These are phyloP conservation scores for Daldinia childiae DNA, from an alignment of 495 filamentous ascomycete genomes.

Conservation along the genomic window DNA sequence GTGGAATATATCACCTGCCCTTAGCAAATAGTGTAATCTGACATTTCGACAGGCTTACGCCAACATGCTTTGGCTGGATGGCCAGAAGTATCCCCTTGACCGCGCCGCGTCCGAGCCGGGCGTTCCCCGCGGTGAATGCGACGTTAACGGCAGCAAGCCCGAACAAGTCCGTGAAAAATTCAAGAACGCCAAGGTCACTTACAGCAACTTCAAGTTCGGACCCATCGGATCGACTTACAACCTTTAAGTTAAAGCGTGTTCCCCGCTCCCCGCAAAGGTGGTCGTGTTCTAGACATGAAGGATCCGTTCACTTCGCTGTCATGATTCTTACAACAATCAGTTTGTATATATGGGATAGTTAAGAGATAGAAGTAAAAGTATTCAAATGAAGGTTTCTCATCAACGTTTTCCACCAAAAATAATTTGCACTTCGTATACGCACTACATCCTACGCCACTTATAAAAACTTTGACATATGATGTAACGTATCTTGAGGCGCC, in stretches of 20 bases:
- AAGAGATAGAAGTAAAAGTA: not conserved
- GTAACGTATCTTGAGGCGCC: not conserved
- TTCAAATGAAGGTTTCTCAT: not conserved
- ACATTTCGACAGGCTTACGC: conserved; percentile 55
- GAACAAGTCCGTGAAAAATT: conserved; percentile 48
- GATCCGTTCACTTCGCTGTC: conserved; percentile 10
- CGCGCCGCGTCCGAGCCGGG: conserved; percentile 72
- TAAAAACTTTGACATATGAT: not conserved
- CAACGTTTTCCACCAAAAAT: not conserved
- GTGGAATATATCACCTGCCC: conserved; percentile 15
- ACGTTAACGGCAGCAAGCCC: conserved; percentile 64
- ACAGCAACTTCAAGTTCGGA: conserved; percentile 75
- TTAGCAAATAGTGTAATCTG: not conserved
- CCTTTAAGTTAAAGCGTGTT: conserved; percentile 17
- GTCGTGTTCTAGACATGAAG: conserved; percentile 2
- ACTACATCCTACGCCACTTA: not conserved
- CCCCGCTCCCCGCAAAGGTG: conserved; percentile 1
- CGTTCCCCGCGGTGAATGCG: conserved; percentile 73
- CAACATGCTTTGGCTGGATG: conserved; percentile 87
- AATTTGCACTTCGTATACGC: not conserved
- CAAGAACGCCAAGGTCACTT: conserved; percentile 58
- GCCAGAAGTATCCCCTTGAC: conserved; percentile 40
- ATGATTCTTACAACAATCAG: conserved; percentile 4
- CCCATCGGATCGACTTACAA: conserved; percentile 69
- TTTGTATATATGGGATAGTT: conserved; percentile 11